Conservation (phyloP, 1,284 basidiomycete genomes). For the Boletus albobrunnescens region DNA sequence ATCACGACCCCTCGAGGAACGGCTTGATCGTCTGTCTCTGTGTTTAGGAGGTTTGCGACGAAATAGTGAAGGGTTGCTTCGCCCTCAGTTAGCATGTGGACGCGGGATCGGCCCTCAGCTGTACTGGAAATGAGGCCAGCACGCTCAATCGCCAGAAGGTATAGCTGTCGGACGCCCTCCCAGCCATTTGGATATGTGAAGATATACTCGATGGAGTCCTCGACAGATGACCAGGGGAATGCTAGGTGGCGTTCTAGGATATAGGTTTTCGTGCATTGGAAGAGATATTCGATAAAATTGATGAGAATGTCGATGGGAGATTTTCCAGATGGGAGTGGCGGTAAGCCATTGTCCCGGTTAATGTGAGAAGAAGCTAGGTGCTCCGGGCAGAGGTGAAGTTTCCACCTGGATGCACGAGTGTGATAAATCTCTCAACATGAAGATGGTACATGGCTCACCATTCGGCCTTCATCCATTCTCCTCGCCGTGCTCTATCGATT, state of each 20-base stretch:
- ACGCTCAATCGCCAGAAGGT: background rate
- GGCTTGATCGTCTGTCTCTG: background rate
- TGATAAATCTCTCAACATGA: background rate
- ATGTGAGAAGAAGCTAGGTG: background rate
- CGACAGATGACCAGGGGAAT: background rate
- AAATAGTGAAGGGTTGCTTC: background rate
- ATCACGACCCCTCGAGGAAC: background rate
- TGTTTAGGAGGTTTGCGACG: background rate
- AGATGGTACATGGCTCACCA: background rate
- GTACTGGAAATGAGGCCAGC: background rate
- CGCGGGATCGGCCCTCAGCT: background rate
- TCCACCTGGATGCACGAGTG: background rate
- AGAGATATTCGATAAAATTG: background rate
- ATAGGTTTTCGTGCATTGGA: background rate
- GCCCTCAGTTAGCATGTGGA: background rate
- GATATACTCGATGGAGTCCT: background rate
- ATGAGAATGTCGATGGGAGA: background rate
- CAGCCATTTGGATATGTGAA: background rate
- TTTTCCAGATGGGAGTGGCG: background rate
- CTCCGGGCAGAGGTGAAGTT: background rate
- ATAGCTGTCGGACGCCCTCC: background rate
- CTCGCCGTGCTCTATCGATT: background rate
- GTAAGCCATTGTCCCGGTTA: background rate
- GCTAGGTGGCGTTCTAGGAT: background rate
- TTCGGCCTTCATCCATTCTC: background rate